These are phyloP conservation scores for Fusarium sp. DNA, from an alignment of 2,329 filamentous ascomycete species.

Conservation along the genomic window DNA sequence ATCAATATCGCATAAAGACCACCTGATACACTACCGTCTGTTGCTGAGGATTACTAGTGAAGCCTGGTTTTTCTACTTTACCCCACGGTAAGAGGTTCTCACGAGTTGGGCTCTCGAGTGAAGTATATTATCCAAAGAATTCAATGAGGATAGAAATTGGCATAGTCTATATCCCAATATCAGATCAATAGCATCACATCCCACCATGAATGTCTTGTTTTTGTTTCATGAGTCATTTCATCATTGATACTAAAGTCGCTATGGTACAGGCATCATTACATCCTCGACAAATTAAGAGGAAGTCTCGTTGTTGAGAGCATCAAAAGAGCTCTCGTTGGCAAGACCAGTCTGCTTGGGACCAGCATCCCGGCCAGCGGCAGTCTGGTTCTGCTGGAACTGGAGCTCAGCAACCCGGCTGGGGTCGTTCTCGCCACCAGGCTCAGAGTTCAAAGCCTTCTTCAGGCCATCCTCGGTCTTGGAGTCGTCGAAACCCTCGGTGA, in stretches of 20 bases:
- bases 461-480: conserved; percentile 52
- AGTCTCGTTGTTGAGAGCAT: conserved; percentile 47
- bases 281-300: conserved; percentile 42
- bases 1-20: not conserved
- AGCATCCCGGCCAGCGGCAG: conserved; percentile 39
- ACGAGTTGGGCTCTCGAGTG: not conserved
- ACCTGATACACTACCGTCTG: not conserved
- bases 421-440: conserved; percentile 62
- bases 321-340: conserved; percentile 47
- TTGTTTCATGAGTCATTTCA: conserved; percentile 33
- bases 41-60: not conserved
- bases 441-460: conserved; percentile 55
- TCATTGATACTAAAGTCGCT: conserved; percentile 27
- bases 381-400: conserved; percentile 52
- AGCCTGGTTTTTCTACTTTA: not conserved
- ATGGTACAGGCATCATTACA: not conserved
- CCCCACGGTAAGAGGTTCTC: not conserved
- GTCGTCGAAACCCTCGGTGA: conserved; percentile 55
- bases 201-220: not conserved
- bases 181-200: not conserved
- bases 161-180: not conserved
- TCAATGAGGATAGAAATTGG: not conserved
- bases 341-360: conserved; percentile 46
- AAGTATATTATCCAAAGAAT: not conserved
- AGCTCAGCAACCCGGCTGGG: conserved; percentile 60